A percentile compares a stretch with the other conserved stretches of the same genome.
Evolutionary conservation across 208 protist genomes (phyloP).

Genomic region (Angomonas ambiguus): DNA sequence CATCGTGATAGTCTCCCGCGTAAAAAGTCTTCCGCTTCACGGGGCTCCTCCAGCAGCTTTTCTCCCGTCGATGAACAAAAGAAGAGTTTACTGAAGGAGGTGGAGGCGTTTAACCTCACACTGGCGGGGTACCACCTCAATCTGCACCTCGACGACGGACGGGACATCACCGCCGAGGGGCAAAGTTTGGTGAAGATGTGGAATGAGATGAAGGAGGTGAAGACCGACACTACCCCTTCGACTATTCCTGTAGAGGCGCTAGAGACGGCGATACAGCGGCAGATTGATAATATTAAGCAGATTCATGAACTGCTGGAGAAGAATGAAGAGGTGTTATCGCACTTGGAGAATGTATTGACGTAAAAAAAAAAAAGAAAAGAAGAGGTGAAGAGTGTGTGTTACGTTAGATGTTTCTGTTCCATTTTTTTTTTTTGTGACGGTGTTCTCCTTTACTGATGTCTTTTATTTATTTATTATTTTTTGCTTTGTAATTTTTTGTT

Average conservation of each 20-base stretch:
- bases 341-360: constrained; percentile 42
- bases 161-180: constrained; percentile 34
- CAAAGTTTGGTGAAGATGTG: constrained; percentile 78
- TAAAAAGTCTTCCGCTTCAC: constrained; percentile 16
- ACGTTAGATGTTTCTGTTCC: neutral
- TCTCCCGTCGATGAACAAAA: neutral
- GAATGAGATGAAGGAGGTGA: constrained; percentile 47
- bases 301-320: constrained; percentile 46
- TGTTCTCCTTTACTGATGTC: neutral
- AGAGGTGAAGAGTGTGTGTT: neutral
- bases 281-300: constrained; percentile 68
- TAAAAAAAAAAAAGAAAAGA: constrained; percentile 16
- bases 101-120: constrained; percentile 45
- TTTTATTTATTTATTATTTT: constrained; percentile 9
- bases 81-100: constrained; percentile 5
- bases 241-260: constrained; percentile 58
- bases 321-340: constrained; percentile 55
- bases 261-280: constrained; percentile 70
- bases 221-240: constrained; percentile 38
- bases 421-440: neutral
- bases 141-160: constrained; percentile 24
- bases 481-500: neutral
- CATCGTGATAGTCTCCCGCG: constrained; percentile 20
- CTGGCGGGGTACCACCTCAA: constrained; percentile 60
- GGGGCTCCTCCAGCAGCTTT: neutral